Conservation (phyloP, 495 filamentous ascomycete genomes). For the Darksidea phi region DNA sequence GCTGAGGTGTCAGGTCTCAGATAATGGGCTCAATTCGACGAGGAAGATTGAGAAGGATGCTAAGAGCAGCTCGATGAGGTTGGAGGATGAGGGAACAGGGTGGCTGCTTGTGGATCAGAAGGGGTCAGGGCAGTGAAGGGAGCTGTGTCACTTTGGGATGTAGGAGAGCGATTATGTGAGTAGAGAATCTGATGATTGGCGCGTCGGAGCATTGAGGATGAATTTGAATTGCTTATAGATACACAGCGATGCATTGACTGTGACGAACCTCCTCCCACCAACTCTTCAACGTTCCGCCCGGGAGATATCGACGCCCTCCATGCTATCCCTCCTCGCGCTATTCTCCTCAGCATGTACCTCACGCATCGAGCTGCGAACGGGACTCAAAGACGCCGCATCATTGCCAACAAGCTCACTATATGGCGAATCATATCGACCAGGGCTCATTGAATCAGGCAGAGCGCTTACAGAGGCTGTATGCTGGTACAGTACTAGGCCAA, state of each 20-base stretch:
- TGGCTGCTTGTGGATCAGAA: background rate
- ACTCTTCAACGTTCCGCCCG: background rate
- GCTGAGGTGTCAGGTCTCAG: background rate
- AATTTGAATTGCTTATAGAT: background rate
- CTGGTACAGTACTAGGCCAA: too few species aligned
- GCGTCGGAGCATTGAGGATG: background rate
- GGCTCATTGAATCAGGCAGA: background rate
- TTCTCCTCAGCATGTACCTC: background rate
- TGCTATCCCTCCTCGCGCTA: background rate
- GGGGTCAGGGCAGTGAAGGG: background rate
- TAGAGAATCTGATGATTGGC: background rate
- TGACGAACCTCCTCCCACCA: background rate
- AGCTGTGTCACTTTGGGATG: background rate
- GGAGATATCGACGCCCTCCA: background rate
- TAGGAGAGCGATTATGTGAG: background rate
- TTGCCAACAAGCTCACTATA: background rate
- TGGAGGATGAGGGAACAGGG: background rate
- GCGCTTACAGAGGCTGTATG: background rate
- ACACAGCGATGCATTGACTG: background rate
- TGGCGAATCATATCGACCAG: background rate
- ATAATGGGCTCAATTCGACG: background rate
- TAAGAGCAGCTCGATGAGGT: background rate
- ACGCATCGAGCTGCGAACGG: background rate
- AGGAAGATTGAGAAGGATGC: background rate
- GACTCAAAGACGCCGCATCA: background rate